Evolutionary conservation across 177 flowering plant species (phyloP), one percentile per base, ranked within the genome.

Genomic region (Vitis hybrid): DNA sequence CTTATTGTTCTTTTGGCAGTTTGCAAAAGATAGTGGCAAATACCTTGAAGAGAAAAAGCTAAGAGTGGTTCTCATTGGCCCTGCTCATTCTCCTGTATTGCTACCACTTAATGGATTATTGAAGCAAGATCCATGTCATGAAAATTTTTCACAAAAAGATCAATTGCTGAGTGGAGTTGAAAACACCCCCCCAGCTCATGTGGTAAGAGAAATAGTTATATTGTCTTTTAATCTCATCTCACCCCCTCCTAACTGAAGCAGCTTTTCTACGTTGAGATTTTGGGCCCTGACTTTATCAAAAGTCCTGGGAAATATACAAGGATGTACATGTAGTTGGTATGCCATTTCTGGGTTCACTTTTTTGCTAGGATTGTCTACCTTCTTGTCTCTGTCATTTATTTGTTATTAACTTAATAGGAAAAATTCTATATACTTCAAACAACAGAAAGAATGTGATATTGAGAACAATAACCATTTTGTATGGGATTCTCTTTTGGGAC

Each of bases 11-110:
- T 3, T 72, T 60, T 78, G 62, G 69, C 81, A 87, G 90, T 87
- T 87, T 68, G 68, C 75, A 30, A 82, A 78, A 72, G 80, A 74
- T 49, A 19, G 67, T 64, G 84, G 82, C 1, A 85, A 76, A n/a
- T 73, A 74, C 66, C 63, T 86, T 60, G 87, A 82, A 66, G 89
- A 86, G 74, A 80, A 65, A 66, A 87, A 86, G 76, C 79, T 87
- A 13, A 77, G 69, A 52, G 89, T 87, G 58, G 50, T 84, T 51
- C 86, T 87, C 11, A 30, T 72, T 62, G 75, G 74, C 67, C 80
- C 83, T 11, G 51, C 71, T 2, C 61, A 70, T 18, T 75, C 84
- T 17, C 84, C 87, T 11, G 79, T 72, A 49, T 19, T 76, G 60
- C 60, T 70, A 50, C 80, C 80, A 34, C 60, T 12, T 52, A 80